Evolutionary conservation across 2,329 filamentous ascomycete species (phyloP).

Genomic region (Penicillium sp.): DNA sequence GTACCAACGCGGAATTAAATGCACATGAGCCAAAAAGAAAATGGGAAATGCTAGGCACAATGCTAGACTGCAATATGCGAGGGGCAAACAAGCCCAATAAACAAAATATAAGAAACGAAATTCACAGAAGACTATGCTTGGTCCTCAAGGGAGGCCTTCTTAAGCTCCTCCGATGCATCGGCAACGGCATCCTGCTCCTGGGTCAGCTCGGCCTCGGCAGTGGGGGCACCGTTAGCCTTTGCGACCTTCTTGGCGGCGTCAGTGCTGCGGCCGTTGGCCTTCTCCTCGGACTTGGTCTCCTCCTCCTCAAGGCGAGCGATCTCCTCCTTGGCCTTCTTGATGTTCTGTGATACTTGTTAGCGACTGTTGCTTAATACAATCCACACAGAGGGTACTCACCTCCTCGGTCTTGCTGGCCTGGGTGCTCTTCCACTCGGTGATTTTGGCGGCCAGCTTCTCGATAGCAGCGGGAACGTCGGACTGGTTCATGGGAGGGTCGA

Average conservation of each 20-base stretch:
- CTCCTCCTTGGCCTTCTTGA: constrained; percentile 93
- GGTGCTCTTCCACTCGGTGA: constrained; percentile 86
- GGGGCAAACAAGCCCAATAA: not conserved
- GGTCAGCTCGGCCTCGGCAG: constrained; percentile 54
- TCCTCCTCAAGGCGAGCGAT: constrained; percentile 81
- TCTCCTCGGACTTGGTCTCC: constrained; percentile 52
- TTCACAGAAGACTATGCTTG: constrained; percentile 30
- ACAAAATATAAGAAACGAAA: not conserved
- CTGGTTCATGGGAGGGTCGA: constrained; percentile 85
- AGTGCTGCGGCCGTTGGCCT: constrained; percentile 45
- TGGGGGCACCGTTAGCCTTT: constrained; percentile 53
- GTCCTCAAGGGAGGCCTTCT: constrained; percentile 63
- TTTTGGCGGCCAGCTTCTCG: constrained; percentile 91
- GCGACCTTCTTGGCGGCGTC: constrained; percentile 57
- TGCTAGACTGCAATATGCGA: constrained; percentile 18
- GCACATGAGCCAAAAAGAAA: constrained; percentile 20
- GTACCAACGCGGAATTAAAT: constrained; percentile 20
- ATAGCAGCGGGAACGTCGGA: constrained; percentile 75
- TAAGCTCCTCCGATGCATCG: constrained; percentile 61
- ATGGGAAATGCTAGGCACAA: constrained; percentile 27
- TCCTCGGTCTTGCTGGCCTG: constrained; percentile 87
- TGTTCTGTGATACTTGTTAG: constrained; percentile 65
- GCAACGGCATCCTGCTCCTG: constrained; percentile 61
- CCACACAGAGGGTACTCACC: constrained; percentile 55
- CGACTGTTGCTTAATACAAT: not conserved